Evolutionary conservation across 768 basidiomycete genomes (phyloP).

Genomic region (Tylopilus intermedius): DNA sequence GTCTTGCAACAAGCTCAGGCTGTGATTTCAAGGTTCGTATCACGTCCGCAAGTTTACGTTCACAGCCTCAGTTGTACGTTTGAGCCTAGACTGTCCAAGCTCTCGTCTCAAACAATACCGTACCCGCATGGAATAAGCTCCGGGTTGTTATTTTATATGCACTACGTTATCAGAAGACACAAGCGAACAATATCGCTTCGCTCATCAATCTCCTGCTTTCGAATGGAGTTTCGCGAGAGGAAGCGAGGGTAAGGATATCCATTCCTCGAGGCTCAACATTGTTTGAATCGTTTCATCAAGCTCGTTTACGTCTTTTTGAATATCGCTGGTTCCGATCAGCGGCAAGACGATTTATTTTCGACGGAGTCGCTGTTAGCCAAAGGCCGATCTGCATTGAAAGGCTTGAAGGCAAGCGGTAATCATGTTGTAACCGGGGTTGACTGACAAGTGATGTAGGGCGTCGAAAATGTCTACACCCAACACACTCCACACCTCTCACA

Average conservation of each 20-base stretch:
- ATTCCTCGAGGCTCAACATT: slow-evolving; percentile 3
- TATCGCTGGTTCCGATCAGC: slow-evolving; percentile 89
- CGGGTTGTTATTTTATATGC: slow-evolving; percentile 89
- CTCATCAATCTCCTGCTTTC: slow-evolving; percentile 69
- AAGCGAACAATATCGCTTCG: slow-evolving; percentile 74
- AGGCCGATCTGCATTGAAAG: slow-evolving; percentile 91
- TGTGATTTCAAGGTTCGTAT: slow-evolving; percentile 75
- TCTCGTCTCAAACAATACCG: slow-evolving; percentile 59
- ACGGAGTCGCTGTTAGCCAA: slow-evolving; percentile 92
- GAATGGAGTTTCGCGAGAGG: slow-evolving; percentile 73
- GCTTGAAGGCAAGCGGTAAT: slow-evolving; percentile 67
- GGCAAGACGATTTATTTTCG: slow-evolving; percentile 95
- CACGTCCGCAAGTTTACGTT: background rate
- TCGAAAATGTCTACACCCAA: slow-evolving; percentile 98
- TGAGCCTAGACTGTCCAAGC: slow-evolving; percentile 70
- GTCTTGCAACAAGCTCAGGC: slow-evolving; percentile 86
- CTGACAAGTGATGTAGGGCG: slow-evolving; percentile 54
- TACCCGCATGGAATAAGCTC: slow-evolving; percentile 80
- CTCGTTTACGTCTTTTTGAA: slow-evolving; percentile 91
- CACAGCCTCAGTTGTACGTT: background rate
- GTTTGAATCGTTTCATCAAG: slow-evolving; percentile 36
- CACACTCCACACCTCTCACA: slow-evolving; percentile 91
- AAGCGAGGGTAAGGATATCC: slow-evolving; percentile 51
- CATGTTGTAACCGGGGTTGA: background rate
- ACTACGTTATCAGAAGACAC: slow-evolving; percentile 88